Evolutionary conservation across 2,329 filamentous ascomycete genomes (phyloP), one percentile per base, ranked within the genome.

Genomic region (Hortaea sp.): DNA sequence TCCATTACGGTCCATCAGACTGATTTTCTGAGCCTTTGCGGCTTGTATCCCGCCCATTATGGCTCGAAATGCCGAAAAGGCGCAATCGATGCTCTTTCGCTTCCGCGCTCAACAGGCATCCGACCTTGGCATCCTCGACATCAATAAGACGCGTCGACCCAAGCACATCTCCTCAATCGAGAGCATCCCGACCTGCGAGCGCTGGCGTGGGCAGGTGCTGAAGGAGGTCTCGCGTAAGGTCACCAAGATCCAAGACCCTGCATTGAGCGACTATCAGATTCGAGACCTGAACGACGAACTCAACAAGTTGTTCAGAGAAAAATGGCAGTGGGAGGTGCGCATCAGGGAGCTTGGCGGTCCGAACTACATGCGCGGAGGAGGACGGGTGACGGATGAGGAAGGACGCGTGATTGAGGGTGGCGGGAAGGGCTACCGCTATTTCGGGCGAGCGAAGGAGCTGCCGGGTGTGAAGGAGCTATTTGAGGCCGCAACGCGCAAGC

Each of bases 61-160:
- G 90, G 89, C 90, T 63, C 90, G 90, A 64, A 95, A 97, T 69
- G 90, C 87, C 40, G 90, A 97, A 77, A 98, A 97, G 69, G 90
- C 92, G 62, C 92, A 98, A 75, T 95, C 89, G 41, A 98, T 98
- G 90, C 90, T 98, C 68, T 98, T 95, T 74, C 90, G 92, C 76
- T 98, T 98, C 76, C 88, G 92, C 67, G 92, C 94, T 63, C 86
- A 90, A 59, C 92, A 97, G 78, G 90, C 90, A 55, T 88, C 88
- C 54, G 89, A 95, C 70, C 78, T 95, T 41, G 90, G 90, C 63
- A 95, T 97, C 67, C 86, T 98, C 69, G 90, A 97, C 73, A 85
- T 85, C 29, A 85, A 88, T 49, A 86, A 89, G 51, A 84, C 88
- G 6, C 86, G 89, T 7, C 88, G 92, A 2, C 92, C 92, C 44